Conservation (phyloP, 2,329 filamentous ascomycete species). For the Raffaelea arxii region DNA sequence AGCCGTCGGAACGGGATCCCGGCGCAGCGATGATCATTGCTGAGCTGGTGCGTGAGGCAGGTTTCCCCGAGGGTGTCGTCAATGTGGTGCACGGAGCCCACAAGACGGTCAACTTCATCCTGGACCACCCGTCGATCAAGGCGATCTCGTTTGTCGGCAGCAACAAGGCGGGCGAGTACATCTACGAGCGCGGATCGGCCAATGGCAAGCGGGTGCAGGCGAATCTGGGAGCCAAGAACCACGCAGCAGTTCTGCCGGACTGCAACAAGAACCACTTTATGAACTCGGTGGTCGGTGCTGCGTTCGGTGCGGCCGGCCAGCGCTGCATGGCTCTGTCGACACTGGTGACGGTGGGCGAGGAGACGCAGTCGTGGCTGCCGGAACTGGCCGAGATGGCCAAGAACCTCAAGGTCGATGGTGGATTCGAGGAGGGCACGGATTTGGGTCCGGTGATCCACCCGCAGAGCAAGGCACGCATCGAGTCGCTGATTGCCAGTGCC, state of each 20-base stretch:
- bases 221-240: constrained; percentile 83
- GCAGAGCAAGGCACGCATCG: constrained; percentile 69
- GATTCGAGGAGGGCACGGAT: constrained; percentile 72
- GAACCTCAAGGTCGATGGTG: constrained; percentile 64
- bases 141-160: constrained; percentile 78
- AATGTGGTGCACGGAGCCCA: constrained; percentile 77
- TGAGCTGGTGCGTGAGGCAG: constrained; percentile 69
- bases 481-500: constrained; percentile 63
- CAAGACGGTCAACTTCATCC: constrained; percentile 75
- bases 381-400: constrained; percentile 71
- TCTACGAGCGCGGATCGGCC: constrained; percentile 66
- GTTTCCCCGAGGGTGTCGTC: constrained; percentile 71
- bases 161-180: constrained; percentile 85
- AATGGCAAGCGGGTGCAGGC: constrained; percentile 85
- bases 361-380: constrained; percentile 73
- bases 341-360: constrained; percentile 65
- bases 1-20: constrained; percentile 78
- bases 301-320: constrained; percentile 77
- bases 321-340: constrained; percentile 82
- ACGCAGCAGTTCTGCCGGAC: constrained; percentile 74
- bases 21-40: constrained; percentile 79
- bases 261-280: constrained; percentile 86
- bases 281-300: constrained; percentile 74
- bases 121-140: constrained; percentile 78
- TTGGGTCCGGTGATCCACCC: constrained; percentile 75